Evolutionary conservation across 306 rosid species (phyloP), one percentile per base, ranked within the genome.

Genomic region (Castanea mollissima): DNA sequence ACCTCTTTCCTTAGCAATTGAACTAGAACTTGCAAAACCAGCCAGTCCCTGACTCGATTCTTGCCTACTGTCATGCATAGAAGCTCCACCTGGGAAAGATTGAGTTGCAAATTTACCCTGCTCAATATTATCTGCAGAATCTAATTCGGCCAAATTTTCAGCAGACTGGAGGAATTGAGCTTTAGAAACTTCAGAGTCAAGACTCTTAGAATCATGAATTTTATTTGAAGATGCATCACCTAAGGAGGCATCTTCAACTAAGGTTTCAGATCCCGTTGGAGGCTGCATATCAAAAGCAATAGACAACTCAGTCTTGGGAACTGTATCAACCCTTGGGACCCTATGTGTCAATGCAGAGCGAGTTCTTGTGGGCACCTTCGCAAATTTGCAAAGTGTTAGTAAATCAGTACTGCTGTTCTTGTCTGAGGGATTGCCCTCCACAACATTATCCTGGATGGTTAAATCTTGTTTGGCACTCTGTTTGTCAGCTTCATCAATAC

Each of bases 331-430:
- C 87, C 90, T 91, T 73, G 82, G 69, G 85, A 64, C 75, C 86
- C 83, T 94, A 62, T 72, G 72, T 4, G 82, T 60, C 85, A 87
- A 78, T 49, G 92, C 86, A 57, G 97, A 88, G 68, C 99, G 97
- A 1, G 76, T 90, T 83, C 80, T 91, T 20, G 99, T 92, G 74
- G 99, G 99, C 64, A 91, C 92, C 91, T 91, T 92, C 34, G 88
- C 86, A 79, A 86, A 91, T 72, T 88, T 89, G 82, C 94, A 89
- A 0, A 88, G 80, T 14, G 91, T 86, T 60, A 91, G 85, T 44
- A 92, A 86, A 89, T 92, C 91, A 76, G 84, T 77, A 51, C 77
- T 81, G 78, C 3, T 81, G 78, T 6, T 86, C 75, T 79, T 78
- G 68, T 78, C 75, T 29, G 85, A 79, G 78, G 79, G 59, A 80